A percentile compares a stretch with the other conserved stretches of the same genome.
These are phyloP conservation scores for Trichoderma aggressivum DNA, from an alignment of 2,329 filamentous ascomycete genomes.

Conservation along the genomic window DNA sequence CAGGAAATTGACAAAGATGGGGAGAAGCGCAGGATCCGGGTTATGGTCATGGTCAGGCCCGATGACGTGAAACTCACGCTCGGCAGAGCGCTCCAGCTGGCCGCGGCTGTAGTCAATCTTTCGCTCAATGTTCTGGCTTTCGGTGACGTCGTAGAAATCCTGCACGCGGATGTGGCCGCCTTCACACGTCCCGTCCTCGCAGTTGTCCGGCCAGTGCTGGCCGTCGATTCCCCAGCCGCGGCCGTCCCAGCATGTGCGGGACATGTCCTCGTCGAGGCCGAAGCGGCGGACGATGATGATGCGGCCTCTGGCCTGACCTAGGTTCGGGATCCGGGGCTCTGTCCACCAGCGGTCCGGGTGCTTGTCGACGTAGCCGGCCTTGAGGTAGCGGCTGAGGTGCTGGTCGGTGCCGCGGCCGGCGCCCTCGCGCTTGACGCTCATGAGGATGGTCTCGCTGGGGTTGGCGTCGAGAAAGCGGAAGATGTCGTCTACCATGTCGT, in stretches of 20 bases:
- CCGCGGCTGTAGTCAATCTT: slow-evolving; percentile 73
- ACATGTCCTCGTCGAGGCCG: slow-evolving; percentile 55
- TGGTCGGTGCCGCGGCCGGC: slow-evolving; percentile 75
- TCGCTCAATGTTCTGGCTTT: slow-evolving; percentile 69
- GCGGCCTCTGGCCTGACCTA: slow-evolving; percentile 77
- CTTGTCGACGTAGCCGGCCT: slow-evolving; percentile 64
- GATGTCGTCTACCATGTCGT: slow-evolving; percentile 65
- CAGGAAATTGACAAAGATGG: slow-evolving; percentile 87
- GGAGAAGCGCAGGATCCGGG: slow-evolving; percentile 40
- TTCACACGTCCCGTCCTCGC: slow-evolving; percentile 66
- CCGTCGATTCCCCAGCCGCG: slow-evolving; percentile 59
- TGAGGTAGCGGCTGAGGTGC: slow-evolving; percentile 71
- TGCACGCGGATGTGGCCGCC: slow-evolving; percentile 79
- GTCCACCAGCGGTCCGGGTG: slow-evolving; percentile 70
- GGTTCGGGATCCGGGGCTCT: slow-evolving; percentile 67
- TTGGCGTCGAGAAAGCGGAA: slow-evolving; percentile 74
- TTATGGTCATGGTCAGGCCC: slow-evolving; percentile 27
- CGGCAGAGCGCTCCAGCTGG: slow-evolving; percentile 71
- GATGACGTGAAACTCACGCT: slow-evolving; percentile 45
- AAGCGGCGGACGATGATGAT: slow-evolving; percentile 85
- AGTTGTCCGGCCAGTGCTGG: slow-evolving; percentile 81
- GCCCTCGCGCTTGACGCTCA: slow-evolving; percentile 90
- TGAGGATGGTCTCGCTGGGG: slow-evolving; percentile 76
- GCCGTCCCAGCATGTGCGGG: slow-evolving; percentile 46
- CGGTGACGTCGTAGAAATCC: slow-evolving; percentile 87